Conservation (phyloP, 1,284 basidiomycete species). For the Cryptococcus sp. region DNA sequence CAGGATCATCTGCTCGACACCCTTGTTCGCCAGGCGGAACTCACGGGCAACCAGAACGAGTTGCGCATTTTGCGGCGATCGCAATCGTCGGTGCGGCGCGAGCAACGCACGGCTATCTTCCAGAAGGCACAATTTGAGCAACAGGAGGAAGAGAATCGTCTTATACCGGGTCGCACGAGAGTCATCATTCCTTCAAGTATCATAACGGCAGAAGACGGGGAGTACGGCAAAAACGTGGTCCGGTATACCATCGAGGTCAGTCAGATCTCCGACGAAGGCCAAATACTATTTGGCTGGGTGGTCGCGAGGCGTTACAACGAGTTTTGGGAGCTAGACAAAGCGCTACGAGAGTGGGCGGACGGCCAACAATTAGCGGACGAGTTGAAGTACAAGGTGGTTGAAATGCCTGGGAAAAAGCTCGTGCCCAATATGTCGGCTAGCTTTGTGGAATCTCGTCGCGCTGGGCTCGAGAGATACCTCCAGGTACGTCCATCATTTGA, state of each 20-base stretch:
- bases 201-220: conserved; percentile 68
- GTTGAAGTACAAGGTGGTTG: conserved; percentile 55
- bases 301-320: conserved; percentile 91
- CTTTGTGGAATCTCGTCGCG: conserved; percentile 78
- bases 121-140: conserved; percentile 89
- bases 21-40: conserved; percentile 87
- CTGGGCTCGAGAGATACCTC: conserved; percentile 82
- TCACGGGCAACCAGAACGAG: conserved; percentile 86
- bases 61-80: conserved; percentile 78
- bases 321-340: conserved; percentile 84
- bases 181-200: conserved; percentile 77
- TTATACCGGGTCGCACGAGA: conserved; percentile 75
- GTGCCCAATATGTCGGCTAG: conserved; percentile 73
- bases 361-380: conserved; percentile 56
- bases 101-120: conserved; percentile 79
- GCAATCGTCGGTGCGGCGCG: conserved; percentile 74
- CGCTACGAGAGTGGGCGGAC: conserved; percentile 58
- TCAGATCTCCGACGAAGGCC: conserved; percentile 75
- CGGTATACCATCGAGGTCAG: conserved; percentile 90
- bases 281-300: conserved; percentile 81
- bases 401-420: conserved; percentile 88
- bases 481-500: conserved; percentile 70
- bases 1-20: conserved; percentile 83
- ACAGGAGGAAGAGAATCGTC: conserved; percentile 80
- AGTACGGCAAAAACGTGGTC: conserved; percentile 75